Evolutionary conservation across 306 rosid genomes (phyloP).

Genomic region (Malus sieversii): DNA sequence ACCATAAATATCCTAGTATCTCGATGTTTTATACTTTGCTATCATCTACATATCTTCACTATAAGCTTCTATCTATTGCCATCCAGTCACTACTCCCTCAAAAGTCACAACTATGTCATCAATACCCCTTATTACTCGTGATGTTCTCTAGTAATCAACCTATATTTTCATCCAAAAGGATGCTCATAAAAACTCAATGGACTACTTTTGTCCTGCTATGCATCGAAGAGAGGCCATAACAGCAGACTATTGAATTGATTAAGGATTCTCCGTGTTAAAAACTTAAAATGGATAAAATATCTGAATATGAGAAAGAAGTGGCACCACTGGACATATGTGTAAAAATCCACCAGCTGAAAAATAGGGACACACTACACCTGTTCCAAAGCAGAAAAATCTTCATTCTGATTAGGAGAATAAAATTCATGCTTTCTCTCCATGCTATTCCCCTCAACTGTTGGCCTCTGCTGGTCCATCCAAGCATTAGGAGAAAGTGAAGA

Average conservation of each 20-base stretch:
- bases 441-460: constrained; percentile 39
- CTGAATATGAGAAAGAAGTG: background rate
- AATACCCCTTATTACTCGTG: background rate
- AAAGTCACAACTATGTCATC: background rate
- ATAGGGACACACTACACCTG: constrained; percentile 49
- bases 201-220: background rate
- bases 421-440: constrained; percentile 47
- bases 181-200: background rate
- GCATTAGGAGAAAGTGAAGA: constrained; percentile 27
- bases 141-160: background rate
- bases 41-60: constrained; percentile 3
- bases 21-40: background rate
- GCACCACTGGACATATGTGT: background rate
- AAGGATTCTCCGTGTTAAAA: background rate
- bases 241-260: background rate
- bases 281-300: background rate
- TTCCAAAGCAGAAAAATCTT: constrained; percentile 87
- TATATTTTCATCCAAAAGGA: background rate
- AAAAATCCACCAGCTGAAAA: constrained; percentile 13
- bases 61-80: background rate
- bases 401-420: constrained; percentile 55
- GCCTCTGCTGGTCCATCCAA: constrained; percentile 29
- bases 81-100: background rate
- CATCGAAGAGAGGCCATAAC: background rate
- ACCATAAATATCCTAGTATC: background rate